Percentiles rank a stretch among this genome's conserved stretches.
These are phyloP conservation scores for Aspergillus diversus DNA, from an alignment of 495 filamentous ascomycete species.

Conservation along the genomic window DNA sequence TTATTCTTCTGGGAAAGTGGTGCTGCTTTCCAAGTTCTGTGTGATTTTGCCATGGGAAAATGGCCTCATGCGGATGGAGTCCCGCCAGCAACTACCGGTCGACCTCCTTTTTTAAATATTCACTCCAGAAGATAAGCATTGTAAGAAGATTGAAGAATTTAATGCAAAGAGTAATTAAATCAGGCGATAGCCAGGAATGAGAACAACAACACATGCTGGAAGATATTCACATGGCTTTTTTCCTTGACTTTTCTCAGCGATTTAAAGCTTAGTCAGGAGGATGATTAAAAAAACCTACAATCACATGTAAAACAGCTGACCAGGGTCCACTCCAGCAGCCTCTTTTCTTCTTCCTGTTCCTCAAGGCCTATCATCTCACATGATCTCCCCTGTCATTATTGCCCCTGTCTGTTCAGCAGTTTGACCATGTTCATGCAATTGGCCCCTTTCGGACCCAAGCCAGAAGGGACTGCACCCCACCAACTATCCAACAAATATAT, in stretches of 20 bases:
- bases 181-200: not conserved
- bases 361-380: too few species aligned
- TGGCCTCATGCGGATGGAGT: not conserved
- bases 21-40: not conserved
- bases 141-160: not conserved
- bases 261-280: not conserved
- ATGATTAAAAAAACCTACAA: slow-evolving; percentile 2
- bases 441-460: too few species aligned
- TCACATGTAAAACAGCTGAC: slow-evolving; percentile 7
- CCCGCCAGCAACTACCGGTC: slow-evolving; percentile 1
- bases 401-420: too few species aligned
- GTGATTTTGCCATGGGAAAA: not conserved
- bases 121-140: not conserved
- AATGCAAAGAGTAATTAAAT: not conserved
- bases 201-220: not conserved
- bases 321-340: too few species aligned
- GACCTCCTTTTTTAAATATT: not conserved
- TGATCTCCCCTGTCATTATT: too few species aligned
- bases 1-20: not conserved
- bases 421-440: too few species aligned
- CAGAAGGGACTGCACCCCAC: too few species aligned
- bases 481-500: too few species aligned
- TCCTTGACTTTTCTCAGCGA: not conserved
- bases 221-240: not conserved
- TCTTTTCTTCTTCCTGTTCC: too few species aligned